Evolutionary conservation across 1,139 yeast genomes (phyloP), one percentile per base, ranked within the genome.

Genomic region (Pichia kudriavzevii): DNA sequence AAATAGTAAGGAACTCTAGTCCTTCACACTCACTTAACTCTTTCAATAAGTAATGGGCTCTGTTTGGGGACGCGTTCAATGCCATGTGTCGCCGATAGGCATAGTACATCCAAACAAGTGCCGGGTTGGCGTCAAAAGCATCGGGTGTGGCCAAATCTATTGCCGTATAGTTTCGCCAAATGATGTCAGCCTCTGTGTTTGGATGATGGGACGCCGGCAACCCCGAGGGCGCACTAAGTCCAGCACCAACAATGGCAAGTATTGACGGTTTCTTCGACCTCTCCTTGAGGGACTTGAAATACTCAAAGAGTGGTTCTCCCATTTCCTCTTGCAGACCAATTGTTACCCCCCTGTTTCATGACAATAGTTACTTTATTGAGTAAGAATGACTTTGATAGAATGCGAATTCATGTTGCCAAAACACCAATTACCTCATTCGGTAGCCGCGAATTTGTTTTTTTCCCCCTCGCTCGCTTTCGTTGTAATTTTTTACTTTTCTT

Each of bases 91-190:
- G 56, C 41, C 94, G 61, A 59, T 76, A 73, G 7, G 87, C 68
- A 55, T 85, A 84, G 49, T 81, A 85, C 51, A 82, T 91, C 95
- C 95, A 85, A 4, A 85, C 95, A 17, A 84, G 63, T 0, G 84
- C 83, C 0, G 95, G 95, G 52, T 84, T 88, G 14, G 67, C 65
- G 41, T 76, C 73, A 53, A 85, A 85, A 4, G 95, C 94, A 53
- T 85, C 95, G 1, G 94, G 94, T 0, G 95, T 85, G 6, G 94
- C 94, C 35, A 85, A 63, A 49, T 85, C 95, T 30, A 83, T 78
- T 52, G 87, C 76, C 36, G 80, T 81, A 58, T 75, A 80, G 46
- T 77, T 75, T 46, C 74, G 69, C 95, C 95, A 85, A 1, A 31
- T 26, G 5, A 19, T 26, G 19, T 79, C 59, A 0, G 91, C 17